Conservation (phyloP, 352 stramenopile genomes). For the Aphanomyces stellatus region DNA sequence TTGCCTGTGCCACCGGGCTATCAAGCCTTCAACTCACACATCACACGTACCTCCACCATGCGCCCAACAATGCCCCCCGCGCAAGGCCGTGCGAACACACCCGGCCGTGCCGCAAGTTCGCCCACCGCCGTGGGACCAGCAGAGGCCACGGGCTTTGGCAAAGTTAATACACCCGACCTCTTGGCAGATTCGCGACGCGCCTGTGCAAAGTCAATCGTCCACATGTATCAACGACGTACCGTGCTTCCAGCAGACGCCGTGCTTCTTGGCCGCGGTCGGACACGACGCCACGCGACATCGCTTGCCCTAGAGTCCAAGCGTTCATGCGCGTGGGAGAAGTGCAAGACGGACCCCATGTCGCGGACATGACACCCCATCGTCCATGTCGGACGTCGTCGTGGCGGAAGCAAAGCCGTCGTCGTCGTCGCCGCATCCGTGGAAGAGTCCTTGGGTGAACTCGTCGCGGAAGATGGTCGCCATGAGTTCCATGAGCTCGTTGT, state of each 20-base stretch:
- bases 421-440: not conserved
- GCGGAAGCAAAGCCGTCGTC: not conserved
- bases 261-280: not conserved
- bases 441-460: not conserved
- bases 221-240: not conserved
- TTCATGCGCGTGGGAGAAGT: too few relatives aligned
- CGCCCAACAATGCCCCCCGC: conserved; percentile 65
- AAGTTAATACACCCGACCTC: conserved; percentile 51
- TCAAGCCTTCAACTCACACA: not conserved
- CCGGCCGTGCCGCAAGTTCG: conserved; percentile 45
- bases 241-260: not conserved
- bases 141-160: conserved; percentile 67
- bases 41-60: conserved; percentile 52
- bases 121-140: conserved; percentile 73
- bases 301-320: not conserved
- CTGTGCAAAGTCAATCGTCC: conserved; percentile 24
- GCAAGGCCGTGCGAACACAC: conserved; percentile 63
- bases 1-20: conserved; percentile 26
- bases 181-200: conserved; percentile 62
- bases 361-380: not conserved
- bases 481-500: not conserved
- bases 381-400: not conserved
- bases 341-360: too few relatives aligned
- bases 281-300: not conserved
- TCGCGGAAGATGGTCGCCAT: not conserved